phyloP scores from a whole-genome alignment of 805 yeast genomes.

The Kodamaea sagamina region DNA sequence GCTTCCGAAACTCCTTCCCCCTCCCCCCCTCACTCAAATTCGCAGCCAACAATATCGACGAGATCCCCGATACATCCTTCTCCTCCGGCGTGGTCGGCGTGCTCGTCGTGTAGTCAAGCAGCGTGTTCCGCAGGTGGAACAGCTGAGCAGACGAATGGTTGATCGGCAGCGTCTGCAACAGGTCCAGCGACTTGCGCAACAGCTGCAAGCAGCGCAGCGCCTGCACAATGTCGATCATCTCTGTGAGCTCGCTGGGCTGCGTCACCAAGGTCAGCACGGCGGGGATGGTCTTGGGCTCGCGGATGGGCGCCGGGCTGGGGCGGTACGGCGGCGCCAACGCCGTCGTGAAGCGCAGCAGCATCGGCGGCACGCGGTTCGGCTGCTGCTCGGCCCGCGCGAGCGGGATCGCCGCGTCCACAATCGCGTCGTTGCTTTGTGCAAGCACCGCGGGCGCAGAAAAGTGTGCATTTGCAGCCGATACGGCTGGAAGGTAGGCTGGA shows the following conservation, averaged over 20 bases:
- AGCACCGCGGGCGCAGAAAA: not conserved
- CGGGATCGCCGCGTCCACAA: slow-evolving; percentile 1
- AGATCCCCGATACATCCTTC: slow-evolving; percentile 23
- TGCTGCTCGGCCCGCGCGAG: not conserved
- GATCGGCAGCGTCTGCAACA: slow-evolving; percentile 16
- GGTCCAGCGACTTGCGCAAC: slow-evolving; percentile 19
- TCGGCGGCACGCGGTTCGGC: no score
- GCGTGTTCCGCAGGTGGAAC: slow-evolving; percentile 4
- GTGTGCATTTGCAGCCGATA: not conserved
- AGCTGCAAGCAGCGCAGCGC: slow-evolving; percentile 41
- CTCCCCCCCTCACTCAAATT: slow-evolving; percentile 13
- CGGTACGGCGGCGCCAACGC: slow-evolving; percentile 5
- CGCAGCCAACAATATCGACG: slow-evolving; percentile 36
- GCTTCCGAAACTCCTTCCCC: slow-evolving; percentile 12
- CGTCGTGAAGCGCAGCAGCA: no score
- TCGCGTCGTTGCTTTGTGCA: not conserved
- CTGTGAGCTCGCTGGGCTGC: slow-evolving; percentile 13
- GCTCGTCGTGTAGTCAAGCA: slow-evolving; percentile 3
- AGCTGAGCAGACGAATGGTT: slow-evolving; percentile 1
- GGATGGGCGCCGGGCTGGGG: not conserved
- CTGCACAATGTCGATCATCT: slow-evolving; percentile 34
- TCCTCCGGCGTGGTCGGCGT: slow-evolving; percentile 2
- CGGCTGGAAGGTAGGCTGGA: no score
- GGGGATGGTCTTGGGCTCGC: no score
- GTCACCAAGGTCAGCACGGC: not conserved